These are phyloP conservation scores for Chrysoporthe austroafricana DNA, from an alignment of 2,329 filamentous ascomycete genomes.

Conservation along the genomic window DNA sequence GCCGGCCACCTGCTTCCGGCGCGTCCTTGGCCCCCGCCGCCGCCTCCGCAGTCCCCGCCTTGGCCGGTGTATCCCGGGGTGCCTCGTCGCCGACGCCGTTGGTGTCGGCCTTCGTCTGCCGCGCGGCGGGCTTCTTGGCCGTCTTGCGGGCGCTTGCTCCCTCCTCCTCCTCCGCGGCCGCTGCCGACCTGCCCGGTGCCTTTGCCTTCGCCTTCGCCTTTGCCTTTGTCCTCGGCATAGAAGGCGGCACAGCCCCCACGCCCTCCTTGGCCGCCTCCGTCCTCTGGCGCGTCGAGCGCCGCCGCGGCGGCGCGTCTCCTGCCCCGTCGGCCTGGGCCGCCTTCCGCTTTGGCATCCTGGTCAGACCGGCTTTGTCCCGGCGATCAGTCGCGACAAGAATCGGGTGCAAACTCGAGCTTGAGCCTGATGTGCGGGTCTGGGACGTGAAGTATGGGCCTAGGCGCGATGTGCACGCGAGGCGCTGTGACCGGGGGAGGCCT, in stretches of 20 bases:
- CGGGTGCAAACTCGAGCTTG: neutral
- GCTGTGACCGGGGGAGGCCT: too few species aligned
- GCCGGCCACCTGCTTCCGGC: conserved; percentile 26
- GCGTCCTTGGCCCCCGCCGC: conserved; percentile 10
- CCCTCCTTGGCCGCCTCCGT: neutral
- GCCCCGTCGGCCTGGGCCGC: neutral
- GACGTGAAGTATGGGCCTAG: too few species aligned
- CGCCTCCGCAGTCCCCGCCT: neutral
- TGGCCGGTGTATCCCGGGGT: neutral
- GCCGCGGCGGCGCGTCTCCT: conserved; percentile 15
- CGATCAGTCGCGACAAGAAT: neutral
- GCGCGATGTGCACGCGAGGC: too few species aligned
- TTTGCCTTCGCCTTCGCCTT: neutral
- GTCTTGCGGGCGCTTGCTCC: neutral
- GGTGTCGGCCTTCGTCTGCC: neutral
- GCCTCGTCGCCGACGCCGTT: neutral
- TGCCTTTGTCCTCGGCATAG: neutral
- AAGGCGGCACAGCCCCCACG: neutral
- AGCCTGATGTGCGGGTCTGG: neutral
- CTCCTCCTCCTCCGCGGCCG: neutral
- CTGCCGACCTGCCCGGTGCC: neutral
- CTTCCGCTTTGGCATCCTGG: conserved; percentile 25
- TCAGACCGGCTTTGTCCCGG: neutral
- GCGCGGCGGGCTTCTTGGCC: neutral
- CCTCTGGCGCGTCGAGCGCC: conserved; percentile 28